Evolutionary conservation across 108 stramenopile species (phyloP).

Genomic region (Cyclotella baltica): DNA sequence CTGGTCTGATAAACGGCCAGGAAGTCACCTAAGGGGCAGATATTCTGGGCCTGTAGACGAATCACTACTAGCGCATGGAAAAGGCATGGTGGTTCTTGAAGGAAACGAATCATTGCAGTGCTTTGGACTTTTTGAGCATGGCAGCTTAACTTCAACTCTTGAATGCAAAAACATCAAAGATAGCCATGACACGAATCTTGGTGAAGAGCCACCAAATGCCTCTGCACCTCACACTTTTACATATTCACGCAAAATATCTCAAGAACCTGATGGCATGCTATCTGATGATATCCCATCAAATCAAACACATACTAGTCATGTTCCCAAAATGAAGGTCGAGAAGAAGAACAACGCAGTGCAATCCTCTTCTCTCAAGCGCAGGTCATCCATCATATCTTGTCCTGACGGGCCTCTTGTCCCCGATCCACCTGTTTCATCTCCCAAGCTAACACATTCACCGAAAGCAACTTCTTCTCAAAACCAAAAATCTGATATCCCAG

Average conservation of each 20-base stretch:
- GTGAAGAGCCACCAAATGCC: neutral
- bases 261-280: too few relatives aligned
- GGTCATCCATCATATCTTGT: too few relatives aligned
- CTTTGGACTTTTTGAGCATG: conserved; percentile 15
- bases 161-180: neutral
- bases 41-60: conserved; percentile 27
- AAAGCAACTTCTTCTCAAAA: neutral
- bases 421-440: too few relatives aligned
- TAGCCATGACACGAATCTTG: neutral
- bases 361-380: too few relatives aligned
- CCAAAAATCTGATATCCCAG: neutral
- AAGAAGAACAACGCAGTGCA: too few relatives aligned
- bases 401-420: too few relatives aligned
- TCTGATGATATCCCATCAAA: too few relatives aligned
- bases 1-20: conserved; percentile 7
- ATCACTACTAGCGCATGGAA: conserved; percentile 22
- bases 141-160: neutral
- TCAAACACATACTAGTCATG: too few relatives aligned
- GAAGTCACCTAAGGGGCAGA: neutral
- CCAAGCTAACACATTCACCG: too few relatives aligned
- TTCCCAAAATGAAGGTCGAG: too few relatives aligned
- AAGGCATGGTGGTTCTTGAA: conserved; percentile 11
- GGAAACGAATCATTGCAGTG: conserved; percentile 15
- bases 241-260: too few relatives aligned
- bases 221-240: too few relatives aligned